Percentiles rank a stretch among this genome's conserved stretches.
These are phyloP conservation scores for Collybiopsis confluens DNA, from an alignment of 768 basidiomycete species.

Conservation along the genomic window DNA sequence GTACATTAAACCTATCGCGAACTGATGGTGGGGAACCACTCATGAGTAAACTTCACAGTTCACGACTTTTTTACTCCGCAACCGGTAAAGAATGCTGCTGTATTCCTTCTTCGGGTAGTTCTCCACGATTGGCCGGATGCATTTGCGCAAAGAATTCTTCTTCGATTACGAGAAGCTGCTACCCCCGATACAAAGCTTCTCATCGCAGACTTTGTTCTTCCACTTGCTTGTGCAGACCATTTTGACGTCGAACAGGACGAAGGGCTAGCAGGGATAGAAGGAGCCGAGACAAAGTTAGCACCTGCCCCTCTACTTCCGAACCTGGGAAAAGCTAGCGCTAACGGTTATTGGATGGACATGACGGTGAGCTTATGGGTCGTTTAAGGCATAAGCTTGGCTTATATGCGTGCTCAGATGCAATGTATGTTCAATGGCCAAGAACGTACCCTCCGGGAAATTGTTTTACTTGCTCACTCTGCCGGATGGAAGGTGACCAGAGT, in stretches of 20 bases:
- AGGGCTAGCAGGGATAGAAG: conserved; percentile 39
- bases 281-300: conserved; percentile 49
- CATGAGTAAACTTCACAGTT: conserved; percentile 27
- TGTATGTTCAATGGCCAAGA: conserved; percentile 66
- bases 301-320: conserved; percentile 67
- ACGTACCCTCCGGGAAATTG: conserved; percentile 61
- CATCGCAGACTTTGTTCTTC: conserved; percentile 68
- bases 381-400: not conserved
- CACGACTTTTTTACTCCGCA: conserved; percentile 79
- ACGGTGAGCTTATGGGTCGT: conserved; percentile 29
- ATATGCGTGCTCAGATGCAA: conserved; percentile 51
- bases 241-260: conserved; percentile 18
- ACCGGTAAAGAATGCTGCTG: conserved; percentile 45
- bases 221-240: conserved; percentile 63
- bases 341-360: conserved; percentile 51
- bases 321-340: conserved; percentile 63
- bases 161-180: conserved; percentile 42
- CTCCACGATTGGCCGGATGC: conserved; percentile 79
- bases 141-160: conserved; percentile 42
- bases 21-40: not conserved
- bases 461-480: conserved; percentile 46
- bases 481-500: conserved; percentile 62
- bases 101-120: conserved; percentile 68
- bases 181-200: conserved; percentile 55
- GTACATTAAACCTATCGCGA: conserved; percentile 20